phyloP scores from a whole-genome alignment of 768 basidiomycete genomes.

The Xanthoconium stramineum region DNA sequence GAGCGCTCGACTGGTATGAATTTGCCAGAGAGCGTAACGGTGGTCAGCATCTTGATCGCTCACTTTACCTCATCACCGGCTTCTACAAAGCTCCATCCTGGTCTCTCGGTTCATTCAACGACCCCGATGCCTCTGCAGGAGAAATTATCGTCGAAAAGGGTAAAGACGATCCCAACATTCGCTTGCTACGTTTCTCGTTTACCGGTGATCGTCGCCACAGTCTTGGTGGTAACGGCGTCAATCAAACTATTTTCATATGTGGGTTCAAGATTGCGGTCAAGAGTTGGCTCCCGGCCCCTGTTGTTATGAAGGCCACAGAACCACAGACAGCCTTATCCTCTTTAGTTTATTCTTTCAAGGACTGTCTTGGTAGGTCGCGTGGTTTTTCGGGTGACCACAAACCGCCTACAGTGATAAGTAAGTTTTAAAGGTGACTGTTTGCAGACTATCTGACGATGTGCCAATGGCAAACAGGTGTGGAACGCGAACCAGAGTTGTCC shows the following conservation, averaged over 20 bases:
- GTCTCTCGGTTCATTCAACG: background rate
- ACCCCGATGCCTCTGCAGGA: background rate
- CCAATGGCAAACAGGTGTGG: background rate
- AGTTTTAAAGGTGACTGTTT: background rate
- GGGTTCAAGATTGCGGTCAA: background rate
- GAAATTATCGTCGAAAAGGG: background rate
- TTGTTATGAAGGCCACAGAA: background rate
- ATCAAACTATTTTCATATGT: conserved; percentile 1
- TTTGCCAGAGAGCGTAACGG: background rate
- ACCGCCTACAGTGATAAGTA: background rate
- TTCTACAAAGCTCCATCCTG: background rate
- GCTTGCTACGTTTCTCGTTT: background rate
- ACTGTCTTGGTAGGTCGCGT: background rate
- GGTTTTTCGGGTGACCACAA: background rate
- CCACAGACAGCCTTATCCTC: background rate
- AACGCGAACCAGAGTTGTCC: background rate
- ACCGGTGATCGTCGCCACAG: background rate
- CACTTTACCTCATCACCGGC: conserved; percentile 2
- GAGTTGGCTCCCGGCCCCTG: background rate
- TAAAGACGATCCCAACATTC: background rate
- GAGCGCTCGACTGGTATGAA: background rate
- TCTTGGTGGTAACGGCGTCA: background rate
- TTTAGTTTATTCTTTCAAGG: background rate
- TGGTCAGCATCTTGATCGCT: background rate
- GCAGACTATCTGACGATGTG: background rate